Evolutionary conservation across 805 yeast genomes (phyloP).

Genomic region (Cyberlindnera galapagoensis): DNA sequence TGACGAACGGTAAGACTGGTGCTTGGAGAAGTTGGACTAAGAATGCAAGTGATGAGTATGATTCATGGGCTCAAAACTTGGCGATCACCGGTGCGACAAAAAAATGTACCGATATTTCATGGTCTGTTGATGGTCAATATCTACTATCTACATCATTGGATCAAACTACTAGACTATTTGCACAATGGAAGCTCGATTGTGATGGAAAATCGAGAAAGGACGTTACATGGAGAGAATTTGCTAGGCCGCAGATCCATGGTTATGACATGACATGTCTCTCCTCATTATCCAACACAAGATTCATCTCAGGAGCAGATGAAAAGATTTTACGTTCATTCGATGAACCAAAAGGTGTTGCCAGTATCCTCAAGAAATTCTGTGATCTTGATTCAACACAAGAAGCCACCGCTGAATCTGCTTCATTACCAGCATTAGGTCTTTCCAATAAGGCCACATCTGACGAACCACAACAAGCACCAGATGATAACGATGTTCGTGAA

Average conservation of each 20-base stretch:
- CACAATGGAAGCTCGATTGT: slow-evolving; percentile 44
- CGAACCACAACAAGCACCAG: slow-evolving; percentile 25
- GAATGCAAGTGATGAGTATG: slow-evolving; percentile 28
- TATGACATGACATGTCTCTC: slow-evolving; percentile 87
- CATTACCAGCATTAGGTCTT: slow-evolving; percentile 87
- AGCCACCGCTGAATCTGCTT: slow-evolving; percentile 71
- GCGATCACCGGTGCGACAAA: slow-evolving; percentile 74
- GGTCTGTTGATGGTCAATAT: slow-evolving; percentile 65
- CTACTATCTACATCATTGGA: slow-evolving; percentile 78
- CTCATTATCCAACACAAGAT: slow-evolving; percentile 50
- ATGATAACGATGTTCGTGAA: slow-evolving; percentile 25
- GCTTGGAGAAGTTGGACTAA: slow-evolving; percentile 79
- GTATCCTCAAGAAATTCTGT: slow-evolving; percentile 49
- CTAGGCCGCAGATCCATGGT: slow-evolving; percentile 97
- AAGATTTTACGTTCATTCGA: slow-evolving; percentile 85
- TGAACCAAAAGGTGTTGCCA: slow-evolving; percentile 74
- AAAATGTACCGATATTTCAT: slow-evolving; percentile 70
- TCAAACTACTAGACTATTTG: slow-evolving; percentile 84
- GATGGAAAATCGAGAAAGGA: slow-evolving; percentile 26
- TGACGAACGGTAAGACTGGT: slow-evolving; percentile 90
- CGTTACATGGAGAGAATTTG: slow-evolving; percentile 78
- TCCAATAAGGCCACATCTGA: slow-evolving; percentile 79
- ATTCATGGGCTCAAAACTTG: slow-evolving; percentile 37
- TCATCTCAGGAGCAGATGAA: slow-evolving; percentile 95
- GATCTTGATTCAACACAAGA: slow-evolving; percentile 31